phyloP scores from a whole-genome alignment of 345 rosid genomes.

The Citrus australasica region DNA sequence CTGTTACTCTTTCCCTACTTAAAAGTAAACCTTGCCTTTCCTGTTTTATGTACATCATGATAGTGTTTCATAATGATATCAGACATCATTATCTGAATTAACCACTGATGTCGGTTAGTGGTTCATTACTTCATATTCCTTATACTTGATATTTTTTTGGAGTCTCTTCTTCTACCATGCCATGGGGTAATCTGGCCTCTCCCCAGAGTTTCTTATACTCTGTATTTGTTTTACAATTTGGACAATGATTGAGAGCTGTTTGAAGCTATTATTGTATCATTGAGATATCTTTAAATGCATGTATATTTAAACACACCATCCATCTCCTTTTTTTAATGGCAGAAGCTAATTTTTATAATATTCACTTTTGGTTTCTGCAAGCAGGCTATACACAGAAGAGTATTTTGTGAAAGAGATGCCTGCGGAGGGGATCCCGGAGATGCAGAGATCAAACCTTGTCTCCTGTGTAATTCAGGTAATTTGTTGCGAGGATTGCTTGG shows the following conservation, averaged over 20 bases:
- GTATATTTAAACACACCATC: neutral
- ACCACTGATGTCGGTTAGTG: neutral
- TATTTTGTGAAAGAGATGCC: slow-evolving; percentile 81
- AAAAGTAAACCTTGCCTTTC: neutral
- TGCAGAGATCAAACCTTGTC: slow-evolving; percentile 90
- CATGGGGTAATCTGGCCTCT: neutral
- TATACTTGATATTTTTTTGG: neutral
- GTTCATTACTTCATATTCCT: neutral
- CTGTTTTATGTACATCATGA: neutral
- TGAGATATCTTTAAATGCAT: neutral
- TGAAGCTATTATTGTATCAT: neutral
- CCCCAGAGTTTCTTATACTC: neutral
- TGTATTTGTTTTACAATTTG: neutral
- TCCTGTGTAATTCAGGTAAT: slow-evolving; percentile 85
- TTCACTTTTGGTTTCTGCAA: slow-evolving; percentile 11
- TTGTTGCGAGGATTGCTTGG: slow-evolving; percentile 13
- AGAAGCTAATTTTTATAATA: neutral
- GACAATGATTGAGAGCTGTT: neutral
- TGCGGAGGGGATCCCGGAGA: slow-evolving; percentile 87
- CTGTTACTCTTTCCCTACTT: neutral
- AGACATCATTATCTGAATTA: neutral
- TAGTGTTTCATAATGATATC: neutral
- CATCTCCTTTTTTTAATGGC: neutral
- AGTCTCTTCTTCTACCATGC: neutral
- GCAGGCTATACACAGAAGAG: slow-evolving; percentile 85